These are phyloP conservation scores for Saturnispora hagleri DNA, from an alignment of 805 yeast species.

Conservation along the genomic window DNA sequence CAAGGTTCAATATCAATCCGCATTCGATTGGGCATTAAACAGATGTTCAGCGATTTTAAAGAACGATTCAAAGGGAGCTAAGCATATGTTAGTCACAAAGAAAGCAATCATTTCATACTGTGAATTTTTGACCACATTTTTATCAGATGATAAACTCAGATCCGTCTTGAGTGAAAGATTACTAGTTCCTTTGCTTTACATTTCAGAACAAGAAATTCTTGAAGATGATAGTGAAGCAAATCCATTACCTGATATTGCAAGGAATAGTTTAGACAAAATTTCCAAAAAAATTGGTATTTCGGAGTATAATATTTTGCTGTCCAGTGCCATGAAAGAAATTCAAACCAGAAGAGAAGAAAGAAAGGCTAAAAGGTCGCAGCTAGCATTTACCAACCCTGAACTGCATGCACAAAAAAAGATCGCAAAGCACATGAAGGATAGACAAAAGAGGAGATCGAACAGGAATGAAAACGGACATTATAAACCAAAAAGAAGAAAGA, in stretches of 20 bases:
- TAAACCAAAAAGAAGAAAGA: constrained; percentile 49
- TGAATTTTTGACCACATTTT: constrained; percentile 53
- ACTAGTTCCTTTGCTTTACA: constrained; percentile 24
- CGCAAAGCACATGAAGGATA: constrained; percentile 62
- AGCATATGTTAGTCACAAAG: constrained; percentile 49
- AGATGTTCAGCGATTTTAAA: constrained; percentile 56
- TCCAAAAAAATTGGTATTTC: constrained; percentile 65
- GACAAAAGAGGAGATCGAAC: constrained; percentile 68
- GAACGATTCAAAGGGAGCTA: constrained; percentile 47
- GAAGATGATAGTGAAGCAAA: constrained; percentile 40
- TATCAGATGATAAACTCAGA: constrained; percentile 31
- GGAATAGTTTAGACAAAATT: constrained; percentile 60
- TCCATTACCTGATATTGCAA: constrained; percentile 34
- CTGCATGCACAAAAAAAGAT: constrained; percentile 69
- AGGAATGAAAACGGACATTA: constrained; percentile 74
- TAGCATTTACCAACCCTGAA: constrained; percentile 74
- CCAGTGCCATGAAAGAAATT: constrained; percentile 55
- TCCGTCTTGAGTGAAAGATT: constrained; percentile 30
- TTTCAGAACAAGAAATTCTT: constrained; percentile 28
- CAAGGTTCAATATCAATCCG: constrained; percentile 22
- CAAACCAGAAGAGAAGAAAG: constrained; percentile 63
- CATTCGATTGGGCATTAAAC: constrained; percentile 53
- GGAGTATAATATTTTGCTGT: constrained; percentile 50
- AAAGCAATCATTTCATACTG: constrained; percentile 59
- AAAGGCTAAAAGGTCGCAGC: constrained; percentile 61